A percentile compares a stretch with the other conserved stretches of the same genome.
These are phyloP conservation scores for Thermothielavioides terrestris DNA, from an alignment of 495 filamentous ascomycete species.

Conservation along the genomic window DNA sequence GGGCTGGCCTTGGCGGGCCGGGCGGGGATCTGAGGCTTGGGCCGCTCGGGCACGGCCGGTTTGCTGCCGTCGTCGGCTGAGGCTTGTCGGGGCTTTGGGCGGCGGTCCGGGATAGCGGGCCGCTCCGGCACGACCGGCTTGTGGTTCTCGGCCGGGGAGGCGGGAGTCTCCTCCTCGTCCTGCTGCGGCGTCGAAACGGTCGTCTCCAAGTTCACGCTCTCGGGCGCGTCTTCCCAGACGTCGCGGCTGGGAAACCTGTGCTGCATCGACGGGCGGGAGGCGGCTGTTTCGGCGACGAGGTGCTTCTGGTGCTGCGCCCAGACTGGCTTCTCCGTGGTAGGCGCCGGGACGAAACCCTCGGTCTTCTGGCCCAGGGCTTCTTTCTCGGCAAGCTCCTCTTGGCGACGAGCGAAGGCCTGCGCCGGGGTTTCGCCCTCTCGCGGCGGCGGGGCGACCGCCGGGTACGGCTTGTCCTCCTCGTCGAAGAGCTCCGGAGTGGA, in stretches of 20 bases:
- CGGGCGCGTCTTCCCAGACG: conserved; percentile 93
- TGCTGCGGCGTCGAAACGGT: conserved; percentile 61
- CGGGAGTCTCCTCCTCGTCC: conserved; percentile 27
- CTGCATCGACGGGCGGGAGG: conserved; percentile 39
- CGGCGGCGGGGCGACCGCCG: conserved; percentile 18
- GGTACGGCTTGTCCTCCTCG: conserved; percentile 38
- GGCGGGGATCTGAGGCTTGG: conserved; percentile 72
- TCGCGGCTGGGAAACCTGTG: conserved; percentile 89
- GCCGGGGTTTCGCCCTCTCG: conserved; percentile 40
- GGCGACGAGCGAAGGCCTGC: conserved; percentile 45
- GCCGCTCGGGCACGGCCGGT: conserved; percentile 45
- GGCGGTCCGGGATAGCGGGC: conserved; percentile 36
- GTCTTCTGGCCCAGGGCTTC: conserved; percentile 29
- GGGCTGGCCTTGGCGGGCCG: conserved; percentile 54
- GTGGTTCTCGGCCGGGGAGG: conserved; percentile 10
- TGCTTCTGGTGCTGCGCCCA: conserved; percentile 38
- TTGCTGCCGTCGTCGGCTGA: conserved; percentile 43
- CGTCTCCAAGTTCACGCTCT: conserved; percentile 70
- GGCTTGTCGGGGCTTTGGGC: conserved; percentile 33
- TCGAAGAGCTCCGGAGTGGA: conserved; percentile 62
- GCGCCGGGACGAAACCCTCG: conserved; percentile 39
- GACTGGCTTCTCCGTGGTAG: conserved; percentile 40
- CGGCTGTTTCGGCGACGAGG: conserved; percentile 36
- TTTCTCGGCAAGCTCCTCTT: conserved; percentile 47
- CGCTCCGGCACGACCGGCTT: conserved; percentile 13